These are phyloP conservation scores for Lenzites betulinus DNA, from an alignment of 768 basidiomycete species.

Conservation along the genomic window DNA sequence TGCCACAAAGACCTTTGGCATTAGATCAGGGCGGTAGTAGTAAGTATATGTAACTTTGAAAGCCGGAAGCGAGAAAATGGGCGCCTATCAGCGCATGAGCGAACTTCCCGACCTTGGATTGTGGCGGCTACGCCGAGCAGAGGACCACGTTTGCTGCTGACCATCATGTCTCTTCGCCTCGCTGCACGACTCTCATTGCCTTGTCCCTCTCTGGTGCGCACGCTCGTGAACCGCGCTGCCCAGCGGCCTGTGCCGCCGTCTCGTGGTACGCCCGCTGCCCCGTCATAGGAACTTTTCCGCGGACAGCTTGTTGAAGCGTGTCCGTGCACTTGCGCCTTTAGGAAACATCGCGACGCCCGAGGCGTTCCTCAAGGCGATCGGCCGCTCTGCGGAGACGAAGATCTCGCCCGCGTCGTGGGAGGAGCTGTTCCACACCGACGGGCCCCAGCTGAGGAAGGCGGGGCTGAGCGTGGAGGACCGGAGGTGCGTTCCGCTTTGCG, in stretches of 20 bases:
- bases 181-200: conserved; percentile 14
- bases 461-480: conserved; percentile 70
- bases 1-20: no score
- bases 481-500: conserved; percentile 47
- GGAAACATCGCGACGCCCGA: conserved; percentile 55
- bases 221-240: conserved; percentile 37
- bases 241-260: conserved; percentile 40
- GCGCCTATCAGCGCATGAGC: neutral
- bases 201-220: conserved; percentile 25
- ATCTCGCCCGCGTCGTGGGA: conserved; percentile 68
- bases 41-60: no score
- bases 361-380: conserved; percentile 75
- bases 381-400: conserved; percentile 67
- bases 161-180: conserved; percentile 24
- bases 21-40: no score
- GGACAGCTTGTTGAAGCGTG: neutral
- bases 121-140: neutral
- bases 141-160: neutral
- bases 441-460: conserved; percentile 59
- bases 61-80: neutral
- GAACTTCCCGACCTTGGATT: conserved; percentile 5
- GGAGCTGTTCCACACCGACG: conserved; percentile 64
- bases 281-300: conserved; percentile 12
- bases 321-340: conserved; percentile 26
- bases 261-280: conserved; percentile 33